Conservation (phyloP, 2,329 filamentous ascomycete genomes). For the Knufia fluminis region DNA sequence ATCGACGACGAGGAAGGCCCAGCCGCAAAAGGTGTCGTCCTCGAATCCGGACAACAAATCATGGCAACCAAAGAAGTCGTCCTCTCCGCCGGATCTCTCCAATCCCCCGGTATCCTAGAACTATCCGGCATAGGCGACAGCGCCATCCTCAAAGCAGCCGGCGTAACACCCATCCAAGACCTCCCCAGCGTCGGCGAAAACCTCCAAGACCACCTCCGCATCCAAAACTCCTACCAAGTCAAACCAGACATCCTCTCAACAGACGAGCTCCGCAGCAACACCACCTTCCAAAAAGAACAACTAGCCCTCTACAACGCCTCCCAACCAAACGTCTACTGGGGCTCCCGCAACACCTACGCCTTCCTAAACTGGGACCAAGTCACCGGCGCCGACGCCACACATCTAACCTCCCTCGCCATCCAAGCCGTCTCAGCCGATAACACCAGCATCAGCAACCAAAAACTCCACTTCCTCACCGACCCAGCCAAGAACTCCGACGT, state of each 20-base stretch:
- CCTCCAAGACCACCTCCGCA: conserved; percentile 24
- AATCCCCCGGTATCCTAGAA: conserved; percentile 39
- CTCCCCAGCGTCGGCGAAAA: conserved; percentile 42
- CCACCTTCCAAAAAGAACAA: neutral
- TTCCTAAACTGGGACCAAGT: no score
- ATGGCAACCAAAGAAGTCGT: conserved; percentile 30
- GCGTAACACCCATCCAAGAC: conserved; percentile 36
- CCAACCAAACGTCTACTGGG: neutral
- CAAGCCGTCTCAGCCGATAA: conserved; percentile 10
- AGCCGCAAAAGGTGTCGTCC: neutral
- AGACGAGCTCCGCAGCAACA: neutral
- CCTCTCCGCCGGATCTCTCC: conserved; percentile 34
- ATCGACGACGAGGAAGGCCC: neutral
- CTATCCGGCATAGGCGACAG: conserved; percentile 42
- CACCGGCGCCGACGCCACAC: neutral
- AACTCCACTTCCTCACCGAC: conserved; percentile 14
- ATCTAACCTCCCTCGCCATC: neutral
- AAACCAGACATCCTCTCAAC: neutral
- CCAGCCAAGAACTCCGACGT: conserved; percentile 10
- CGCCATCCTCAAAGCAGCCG: conserved; percentile 28
- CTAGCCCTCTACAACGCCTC: neutral
- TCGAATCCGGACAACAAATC: neutral
- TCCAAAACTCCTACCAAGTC: neutral
- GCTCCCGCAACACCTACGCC: neutral
- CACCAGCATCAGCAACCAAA: conserved; percentile 13